These are phyloP conservation scores for Penicillium arizonense DNA, from an alignment of 495 filamentous ascomycete species.

Conservation along the genomic window DNA sequence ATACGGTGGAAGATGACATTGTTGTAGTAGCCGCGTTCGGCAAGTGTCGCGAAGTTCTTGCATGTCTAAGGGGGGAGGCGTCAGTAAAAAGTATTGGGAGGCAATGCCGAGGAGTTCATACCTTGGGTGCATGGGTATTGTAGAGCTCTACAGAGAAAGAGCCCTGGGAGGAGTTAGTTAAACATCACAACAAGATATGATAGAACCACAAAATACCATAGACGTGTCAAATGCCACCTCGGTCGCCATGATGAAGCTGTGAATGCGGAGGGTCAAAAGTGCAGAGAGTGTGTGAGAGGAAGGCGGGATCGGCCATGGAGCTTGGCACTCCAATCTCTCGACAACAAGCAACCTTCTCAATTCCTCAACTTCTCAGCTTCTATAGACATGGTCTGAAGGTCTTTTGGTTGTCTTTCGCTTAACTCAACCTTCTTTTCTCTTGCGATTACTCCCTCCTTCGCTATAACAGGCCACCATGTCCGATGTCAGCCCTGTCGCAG, in stretches of 20 bases:
- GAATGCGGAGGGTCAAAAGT: conserved; percentile 1
- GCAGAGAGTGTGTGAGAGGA: conserved; percentile 6
- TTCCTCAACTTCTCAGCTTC: not conserved
- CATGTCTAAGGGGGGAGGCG: conserved; percentile 58
- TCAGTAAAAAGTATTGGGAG: conserved; percentile 7
- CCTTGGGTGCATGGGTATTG: conserved; percentile 71
- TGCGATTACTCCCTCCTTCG: not conserved
- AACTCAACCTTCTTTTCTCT: not conserved
- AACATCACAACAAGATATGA: not conserved
- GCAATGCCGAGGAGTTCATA: conserved; percentile 18
- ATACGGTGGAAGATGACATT: conserved; percentile 86
- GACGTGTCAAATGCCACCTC: conserved; percentile 76
- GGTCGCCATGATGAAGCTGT: conserved; percentile 59
- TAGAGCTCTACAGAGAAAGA: conserved; percentile 88
- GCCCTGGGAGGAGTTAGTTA: conserved; percentile 53
- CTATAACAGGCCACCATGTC: conserved; percentile 26
- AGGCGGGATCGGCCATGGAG: conserved; percentile 3
- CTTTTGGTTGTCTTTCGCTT: too few relatives aligned
- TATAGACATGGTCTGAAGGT: too few relatives aligned
- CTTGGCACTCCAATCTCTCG: too few relatives aligned
- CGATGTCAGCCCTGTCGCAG: conserved; percentile 45
- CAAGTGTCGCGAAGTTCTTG: conserved; percentile 82
- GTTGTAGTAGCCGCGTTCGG: conserved; percentile 82
- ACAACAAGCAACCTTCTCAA: not conserved
- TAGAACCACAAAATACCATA: conserved; percentile 54